Percentiles rank a stretch among this genome's conserved stretches.
Evolutionary conservation across 257 asterid species (phyloP).

Genomic region (Anisodus tanguticus): DNA sequence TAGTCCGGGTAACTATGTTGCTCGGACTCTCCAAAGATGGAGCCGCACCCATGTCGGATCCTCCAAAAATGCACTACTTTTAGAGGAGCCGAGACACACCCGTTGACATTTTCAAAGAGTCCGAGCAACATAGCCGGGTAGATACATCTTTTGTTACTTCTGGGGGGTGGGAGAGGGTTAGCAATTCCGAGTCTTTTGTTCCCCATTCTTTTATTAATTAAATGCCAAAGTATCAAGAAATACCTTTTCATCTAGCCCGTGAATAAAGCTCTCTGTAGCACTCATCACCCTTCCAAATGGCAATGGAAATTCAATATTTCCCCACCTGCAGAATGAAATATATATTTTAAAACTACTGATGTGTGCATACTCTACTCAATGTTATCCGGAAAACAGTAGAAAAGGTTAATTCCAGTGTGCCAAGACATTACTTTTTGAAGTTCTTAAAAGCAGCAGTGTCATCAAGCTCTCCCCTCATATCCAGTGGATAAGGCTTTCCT

Average conservation of each 20-base stretch:
- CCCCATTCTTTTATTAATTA: background rate
- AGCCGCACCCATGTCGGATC: too few relatives aligned
- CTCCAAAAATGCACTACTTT: too few relatives aligned
- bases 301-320: conserved; percentile 80
- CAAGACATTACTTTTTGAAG: conserved; percentile 70
- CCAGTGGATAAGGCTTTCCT: conserved; percentile 91
- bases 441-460: conserved; percentile 95
- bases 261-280: conserved; percentile 78
- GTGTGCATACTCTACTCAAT: conserved; percentile 58
- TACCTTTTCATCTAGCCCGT: conserved; percentile 92
- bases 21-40: too few relatives aligned
- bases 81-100: too few relatives aligned
- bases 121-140: too few relatives aligned
- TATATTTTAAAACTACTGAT: conserved; percentile 77
- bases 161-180: background rate
- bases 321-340: conserved; percentile 63
- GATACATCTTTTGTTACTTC: background rate
- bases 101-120: too few relatives aligned
- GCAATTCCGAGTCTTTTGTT: background rate
- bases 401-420: background rate
- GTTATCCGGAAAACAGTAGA: conserved; percentile 40
- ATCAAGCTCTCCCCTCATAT: conserved; percentile 97
- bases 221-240: background rate
- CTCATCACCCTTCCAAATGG: conserved; percentile 93
- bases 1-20: background rate